Evolutionary conservation across 306 rosid species (phyloP).

Genomic region (Neltuma alba): DNA sequence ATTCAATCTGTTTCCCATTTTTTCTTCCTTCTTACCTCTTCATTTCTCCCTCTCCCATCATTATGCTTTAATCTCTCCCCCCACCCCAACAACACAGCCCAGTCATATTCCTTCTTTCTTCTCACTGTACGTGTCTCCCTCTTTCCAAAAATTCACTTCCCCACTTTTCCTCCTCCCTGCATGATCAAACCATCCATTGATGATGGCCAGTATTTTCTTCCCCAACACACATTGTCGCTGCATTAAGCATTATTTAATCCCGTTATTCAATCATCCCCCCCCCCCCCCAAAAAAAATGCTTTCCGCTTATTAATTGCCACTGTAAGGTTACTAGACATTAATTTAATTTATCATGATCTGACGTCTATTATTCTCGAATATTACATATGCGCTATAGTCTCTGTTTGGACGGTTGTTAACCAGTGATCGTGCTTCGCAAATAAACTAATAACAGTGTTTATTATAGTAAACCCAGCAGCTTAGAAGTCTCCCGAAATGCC

Average conservation of each 20-base stretch:
- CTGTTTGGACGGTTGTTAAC: not conserved
- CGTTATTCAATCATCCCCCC: no score
- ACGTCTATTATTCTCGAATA: not conserved
- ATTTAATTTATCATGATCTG: no score
- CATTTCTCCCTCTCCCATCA: constrained; percentile 23
- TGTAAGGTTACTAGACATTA: not conserved
- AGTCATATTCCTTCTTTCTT: no score
- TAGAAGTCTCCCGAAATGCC: no score
- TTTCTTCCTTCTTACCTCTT: not conserved
- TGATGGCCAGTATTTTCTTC: not conserved
- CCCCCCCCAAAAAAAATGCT: no score
- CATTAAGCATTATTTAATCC: not conserved
- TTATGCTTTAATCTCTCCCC: constrained; percentile 42
- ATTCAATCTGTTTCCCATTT: constrained; percentile 28
- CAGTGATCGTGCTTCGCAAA: not conserved
- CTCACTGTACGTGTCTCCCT: not conserved
- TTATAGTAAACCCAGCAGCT: no score
- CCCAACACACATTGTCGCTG: not conserved
- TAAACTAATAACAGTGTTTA: no score
- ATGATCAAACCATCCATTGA: constrained; percentile 6
- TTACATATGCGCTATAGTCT: not conserved
- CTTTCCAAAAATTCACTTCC: not conserved
- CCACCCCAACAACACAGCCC: no score
- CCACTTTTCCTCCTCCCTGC: not conserved
- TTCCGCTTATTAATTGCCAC: not conserved